Evolutionary conservation across 768 basidiomycete genomes (phyloP), one percentile per base, ranked within the genome.

Genomic region (Phylloporus rhodoxanthus): DNA sequence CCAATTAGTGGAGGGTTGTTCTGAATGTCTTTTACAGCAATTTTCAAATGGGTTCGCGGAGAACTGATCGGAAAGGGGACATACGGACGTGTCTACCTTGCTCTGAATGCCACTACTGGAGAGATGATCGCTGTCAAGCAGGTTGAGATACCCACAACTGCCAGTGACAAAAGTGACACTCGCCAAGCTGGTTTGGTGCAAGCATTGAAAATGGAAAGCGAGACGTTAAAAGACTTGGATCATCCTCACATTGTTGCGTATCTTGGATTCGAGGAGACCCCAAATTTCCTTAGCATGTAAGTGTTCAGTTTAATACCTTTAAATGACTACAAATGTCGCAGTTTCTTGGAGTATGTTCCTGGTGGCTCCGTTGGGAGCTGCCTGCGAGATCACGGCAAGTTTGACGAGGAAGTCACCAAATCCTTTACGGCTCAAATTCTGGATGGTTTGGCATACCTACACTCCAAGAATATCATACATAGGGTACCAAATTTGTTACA

Each of bases 101-200:
- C 91, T 15, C 74, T 98, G 51, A 98, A 98, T 65, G 91, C 90
- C 28, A 93, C 91, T 3, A 95, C 93, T 0, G 93, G 93, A 50
- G 94, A 98, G 70, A 95, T 97, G 91, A 93, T 98, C 60, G 96
- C 96, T 15, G 96, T 99, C 56, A 99, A 99, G 70, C 96, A 98
- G 69, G 96, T 99, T 41, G 96, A 98, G 66, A 80, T 94, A 50
- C 95, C 96, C 2, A 81, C 82, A 44, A 94, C 92, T 8, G 82
- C 84, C 15, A 91, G 88, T 60, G 96, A 99, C 70, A 89, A 87
- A 68, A 87, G 82, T 55, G 93, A 98, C 67, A 76, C 80, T 15
- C 80, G 93, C 28, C 93, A 95, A 59, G 73, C 79, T 47, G 81
- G 80, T 25, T 84, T 94, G 54, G 89, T 99, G 51, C 87, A 93